These are phyloP conservation scores for Simmondsia chinensis DNA, from an alignment of 148 eudicot species.

Conservation along the genomic window DNA sequence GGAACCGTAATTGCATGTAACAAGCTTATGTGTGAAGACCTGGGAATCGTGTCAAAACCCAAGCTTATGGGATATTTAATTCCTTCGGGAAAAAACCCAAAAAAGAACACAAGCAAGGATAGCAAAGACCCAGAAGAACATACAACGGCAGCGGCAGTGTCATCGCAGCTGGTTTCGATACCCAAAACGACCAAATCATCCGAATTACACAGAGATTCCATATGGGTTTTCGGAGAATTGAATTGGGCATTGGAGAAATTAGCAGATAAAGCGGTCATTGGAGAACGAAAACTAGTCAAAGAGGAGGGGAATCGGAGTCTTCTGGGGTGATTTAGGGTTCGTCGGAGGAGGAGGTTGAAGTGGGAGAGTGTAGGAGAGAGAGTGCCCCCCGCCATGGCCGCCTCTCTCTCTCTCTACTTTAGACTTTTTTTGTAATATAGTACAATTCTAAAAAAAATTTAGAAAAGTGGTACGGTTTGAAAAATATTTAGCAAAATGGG, in stretches of 20 bases:
- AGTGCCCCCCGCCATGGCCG: too few relatives aligned
- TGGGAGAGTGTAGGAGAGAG: too few relatives aligned
- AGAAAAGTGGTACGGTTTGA: too few relatives aligned
- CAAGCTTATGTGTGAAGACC: neutral
- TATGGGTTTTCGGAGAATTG: slow-evolving; percentile 15
- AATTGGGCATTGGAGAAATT: slow-evolving; percentile 12
- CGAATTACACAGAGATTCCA: slow-evolving; percentile 1
- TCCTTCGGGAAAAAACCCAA: neutral
- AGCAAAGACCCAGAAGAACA: neutral
- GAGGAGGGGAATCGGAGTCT: neutral
- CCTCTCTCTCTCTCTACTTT: too few relatives aligned
- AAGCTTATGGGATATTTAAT: too few relatives aligned
- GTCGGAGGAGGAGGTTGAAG: too few relatives aligned
- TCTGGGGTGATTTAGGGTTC: neutral
- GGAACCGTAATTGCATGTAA: neutral
- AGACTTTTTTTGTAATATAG: too few relatives aligned
- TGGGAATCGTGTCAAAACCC: too few relatives aligned
- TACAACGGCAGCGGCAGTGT: slow-evolving; percentile 92
- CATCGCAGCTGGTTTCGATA: slow-evolving; percentile 87
- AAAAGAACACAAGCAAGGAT: neutral
- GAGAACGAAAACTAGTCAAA: neutral
- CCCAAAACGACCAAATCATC: slow-evolving; percentile 62
- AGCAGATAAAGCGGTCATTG: slow-evolving; percentile 15
- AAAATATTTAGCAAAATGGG: too few relatives aligned
- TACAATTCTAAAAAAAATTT: too few relatives aligned